These are phyloP conservation scores for Trichoderma atroviride DNA, from an alignment of 2,329 filamentous ascomycete genomes.

Conservation along the genomic window DNA sequence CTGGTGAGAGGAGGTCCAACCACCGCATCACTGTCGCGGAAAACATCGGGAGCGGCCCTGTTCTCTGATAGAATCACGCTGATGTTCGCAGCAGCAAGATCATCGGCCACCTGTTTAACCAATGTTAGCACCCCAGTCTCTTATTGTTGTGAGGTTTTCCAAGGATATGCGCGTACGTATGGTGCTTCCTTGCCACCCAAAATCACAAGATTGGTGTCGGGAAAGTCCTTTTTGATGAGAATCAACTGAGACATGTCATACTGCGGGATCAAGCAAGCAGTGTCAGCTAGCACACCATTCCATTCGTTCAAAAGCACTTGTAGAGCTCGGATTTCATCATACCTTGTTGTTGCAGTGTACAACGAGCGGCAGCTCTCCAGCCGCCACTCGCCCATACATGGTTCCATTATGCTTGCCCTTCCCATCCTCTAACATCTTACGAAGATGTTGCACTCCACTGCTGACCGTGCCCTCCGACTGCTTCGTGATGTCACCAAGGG, in stretches of 20 bases:
- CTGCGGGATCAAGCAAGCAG: constrained; percentile 29
- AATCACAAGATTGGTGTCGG: constrained; percentile 41
- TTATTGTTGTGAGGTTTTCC: not conserved
- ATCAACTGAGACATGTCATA: constrained; percentile 47
- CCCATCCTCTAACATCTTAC: constrained; percentile 42
- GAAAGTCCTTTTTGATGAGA: constrained; percentile 42
- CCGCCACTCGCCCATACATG: constrained; percentile 43
- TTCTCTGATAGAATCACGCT: constrained; percentile 48
- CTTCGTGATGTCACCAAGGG: constrained; percentile 41
- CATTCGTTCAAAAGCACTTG: not conserved
- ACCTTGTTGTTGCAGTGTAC: constrained; percentile 46
- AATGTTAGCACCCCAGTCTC: not conserved
- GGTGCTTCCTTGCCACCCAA: constrained; percentile 46
- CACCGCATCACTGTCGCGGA: constrained; percentile 43
- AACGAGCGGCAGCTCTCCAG: constrained; percentile 44
- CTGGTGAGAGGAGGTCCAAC: constrained; percentile 47
- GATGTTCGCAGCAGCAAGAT: constrained; percentile 33
- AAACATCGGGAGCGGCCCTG: constrained; percentile 36
- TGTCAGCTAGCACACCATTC: not conserved
- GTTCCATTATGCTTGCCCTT: constrained; percentile 39
- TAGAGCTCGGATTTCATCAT: not conserved
- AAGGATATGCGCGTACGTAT: constrained; percentile 38
- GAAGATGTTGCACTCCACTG: constrained; percentile 38
- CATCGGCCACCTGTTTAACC: constrained; percentile 15
- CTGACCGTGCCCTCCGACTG: constrained; percentile 34